Conservation (phyloP, 2,329 filamentous ascomycete species). For the Calonectria fujianensis region DNA sequence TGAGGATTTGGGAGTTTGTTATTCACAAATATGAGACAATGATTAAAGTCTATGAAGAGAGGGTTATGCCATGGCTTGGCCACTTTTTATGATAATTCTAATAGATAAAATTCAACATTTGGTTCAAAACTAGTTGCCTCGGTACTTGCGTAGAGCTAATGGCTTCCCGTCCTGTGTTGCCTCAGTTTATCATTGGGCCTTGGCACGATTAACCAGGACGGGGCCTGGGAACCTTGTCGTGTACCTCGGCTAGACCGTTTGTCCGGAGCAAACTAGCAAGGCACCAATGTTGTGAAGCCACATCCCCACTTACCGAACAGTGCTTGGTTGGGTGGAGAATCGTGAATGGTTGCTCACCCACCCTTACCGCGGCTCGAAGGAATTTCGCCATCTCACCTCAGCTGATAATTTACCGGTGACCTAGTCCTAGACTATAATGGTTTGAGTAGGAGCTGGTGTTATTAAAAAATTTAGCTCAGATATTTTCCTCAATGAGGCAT, state of each 20-base stretch:
- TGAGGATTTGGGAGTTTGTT: neutral
- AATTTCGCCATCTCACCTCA: neutral
- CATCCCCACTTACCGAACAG: slow-evolving; percentile 22
- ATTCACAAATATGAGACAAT: slow-evolving; percentile 9
- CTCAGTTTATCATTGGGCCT: neutral
- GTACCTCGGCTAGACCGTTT: slow-evolving; percentile 15
- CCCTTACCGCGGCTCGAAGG: neutral
- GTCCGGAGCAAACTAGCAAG: neutral
- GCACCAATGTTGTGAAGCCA: neutral
- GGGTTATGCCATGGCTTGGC: slow-evolving; percentile 3
- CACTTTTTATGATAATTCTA: slow-evolving; percentile 22
- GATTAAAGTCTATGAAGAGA: neutral
- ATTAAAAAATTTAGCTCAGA: neutral
- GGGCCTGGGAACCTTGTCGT: neutral
- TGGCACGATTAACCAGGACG: neutral
- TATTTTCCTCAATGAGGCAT: neutral
- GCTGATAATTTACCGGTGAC: neutral
- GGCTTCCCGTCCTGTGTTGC: neutral
- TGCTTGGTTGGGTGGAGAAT: slow-evolving; percentile 5
- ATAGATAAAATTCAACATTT: slow-evolving; percentile 31
- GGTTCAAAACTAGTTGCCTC: neutral
- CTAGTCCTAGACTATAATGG: neutral
- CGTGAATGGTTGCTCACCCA: neutral
- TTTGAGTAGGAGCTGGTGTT: neutral
- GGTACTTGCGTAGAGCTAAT: neutral